phyloP scores from a whole-genome alignment of 192 early-diverging fungal species.

The Backusella westeae region DNA sequence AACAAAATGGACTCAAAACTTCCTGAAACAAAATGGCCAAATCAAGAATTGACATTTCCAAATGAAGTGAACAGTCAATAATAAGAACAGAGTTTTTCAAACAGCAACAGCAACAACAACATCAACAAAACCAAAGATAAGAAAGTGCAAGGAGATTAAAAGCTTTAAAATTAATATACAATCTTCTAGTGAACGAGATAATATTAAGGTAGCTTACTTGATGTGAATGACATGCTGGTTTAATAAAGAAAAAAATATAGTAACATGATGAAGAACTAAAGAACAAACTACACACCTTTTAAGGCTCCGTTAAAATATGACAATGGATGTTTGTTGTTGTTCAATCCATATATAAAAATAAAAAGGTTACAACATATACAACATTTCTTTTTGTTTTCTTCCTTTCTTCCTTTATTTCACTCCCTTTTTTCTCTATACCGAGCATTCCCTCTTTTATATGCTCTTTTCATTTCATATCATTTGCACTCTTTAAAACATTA shows the following conservation, averaged over 20 bases:
- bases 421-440: neutral
- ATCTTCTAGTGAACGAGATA: neutral
- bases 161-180: neutral
- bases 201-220: neutral
- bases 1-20: neutral
- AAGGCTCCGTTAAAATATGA: slow-evolving; percentile 5
- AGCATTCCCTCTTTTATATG: slow-evolving; percentile 1
- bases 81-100: neutral
- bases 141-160: neutral
- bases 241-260: neutral
- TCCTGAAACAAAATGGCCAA: neutral
- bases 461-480: neutral
- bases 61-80: neutral
- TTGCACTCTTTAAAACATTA: neutral
- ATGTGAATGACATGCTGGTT: neutral
- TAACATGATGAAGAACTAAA: neutral
- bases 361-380: neutral
- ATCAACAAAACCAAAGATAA: neutral
- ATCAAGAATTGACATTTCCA: neutral
- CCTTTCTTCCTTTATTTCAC: neutral
- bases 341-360: neutral
- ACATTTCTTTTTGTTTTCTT: neutral
- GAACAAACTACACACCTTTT: neutral
- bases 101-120: neutral
- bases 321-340: neutral